These are phyloP conservation scores for Nicotiana otophora DNA, from an alignment of 257 asterid genomes.

Conservation along the genomic window DNA sequence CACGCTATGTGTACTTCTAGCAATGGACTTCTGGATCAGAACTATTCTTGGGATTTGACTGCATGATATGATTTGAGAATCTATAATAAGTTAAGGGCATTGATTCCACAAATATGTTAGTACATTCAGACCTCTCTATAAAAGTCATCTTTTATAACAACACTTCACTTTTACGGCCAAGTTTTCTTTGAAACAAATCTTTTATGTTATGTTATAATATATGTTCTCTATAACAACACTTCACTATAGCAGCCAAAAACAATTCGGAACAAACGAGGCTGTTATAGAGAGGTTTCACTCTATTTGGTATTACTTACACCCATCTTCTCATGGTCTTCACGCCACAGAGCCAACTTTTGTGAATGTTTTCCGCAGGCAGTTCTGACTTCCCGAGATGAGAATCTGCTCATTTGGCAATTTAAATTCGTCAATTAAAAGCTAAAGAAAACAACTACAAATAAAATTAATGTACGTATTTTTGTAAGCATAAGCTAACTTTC, in stretches of 20 bases:
- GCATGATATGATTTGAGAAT: background rate
- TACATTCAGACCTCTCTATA: no score
- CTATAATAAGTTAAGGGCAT: background rate
- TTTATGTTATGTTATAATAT: no score
- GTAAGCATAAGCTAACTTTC: background rate
- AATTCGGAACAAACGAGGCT: no score
- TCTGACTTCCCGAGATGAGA: background rate
- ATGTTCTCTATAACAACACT: no score
- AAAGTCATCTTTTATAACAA: no score
- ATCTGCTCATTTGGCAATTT: background rate
- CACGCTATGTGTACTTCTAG: background rate
- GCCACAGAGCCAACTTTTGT: background rate
- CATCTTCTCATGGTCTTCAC: background rate
- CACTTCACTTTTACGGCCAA: no score
- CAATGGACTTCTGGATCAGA: background rate
- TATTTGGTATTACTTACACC: background rate
- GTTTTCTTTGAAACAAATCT: no score
- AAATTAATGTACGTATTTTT: background rate
- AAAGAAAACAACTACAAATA: background rate
- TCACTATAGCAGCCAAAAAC: no score
- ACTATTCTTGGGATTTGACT: background rate
- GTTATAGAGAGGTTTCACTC: no score
- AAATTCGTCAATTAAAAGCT: background rate
- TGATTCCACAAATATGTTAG: background rate
- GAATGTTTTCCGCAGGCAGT: background rate